Base-by-base conservation (phyloP, 176 grass and related monocot genomes). In the Alopecurus myosuroides region DNA sequence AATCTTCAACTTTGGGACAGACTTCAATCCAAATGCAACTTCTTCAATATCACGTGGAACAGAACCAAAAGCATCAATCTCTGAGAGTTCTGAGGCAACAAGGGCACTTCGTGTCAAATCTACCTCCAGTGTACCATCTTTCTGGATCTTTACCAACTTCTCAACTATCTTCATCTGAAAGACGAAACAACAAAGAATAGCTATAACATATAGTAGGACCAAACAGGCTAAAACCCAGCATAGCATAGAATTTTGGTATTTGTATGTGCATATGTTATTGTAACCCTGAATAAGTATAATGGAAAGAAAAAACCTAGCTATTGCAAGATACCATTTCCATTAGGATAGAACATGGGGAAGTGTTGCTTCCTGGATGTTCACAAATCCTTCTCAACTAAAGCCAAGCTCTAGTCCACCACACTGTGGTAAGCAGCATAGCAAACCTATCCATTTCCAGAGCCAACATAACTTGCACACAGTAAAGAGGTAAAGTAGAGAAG, bases 1-100 rank as follows among this genome's bases (percentile, higher is more conserved):
- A 80, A 98, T 93, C 88, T 92, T 98, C 87, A 98, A 84, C 87
- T 85, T 98, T 69, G 96, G 96, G 51, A 95, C 91, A 81, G 91
- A 90, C 82, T 95, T 95, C 49, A 63, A 78, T 71, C 87, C 81
- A 88, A 64, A 85, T 37, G 81, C 51, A 57, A 60, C 30, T 68
- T 90, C 83, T 75, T 69, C 74, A 86, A 44, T 74, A 81, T 88
- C 80, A 83, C 44, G 18, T 11, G 67, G 57, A 14, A 74, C 48
- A 76, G 52, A 95, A 70, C 87, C 89, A 68, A 94, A 89, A 76
- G 91, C 89, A 95, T 95, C 93, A 57, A 98, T 92, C 79, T 98
- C 89, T 55, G 94, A 82, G 33, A 98, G 93, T 77, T 98, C 93
- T 63, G 96, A 95, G 25, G 96, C 89, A 22, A 98, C 84, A 84